phyloP scores from a whole-genome alignment of 345 rosid genomes.

The Brassica juncea region DNA sequence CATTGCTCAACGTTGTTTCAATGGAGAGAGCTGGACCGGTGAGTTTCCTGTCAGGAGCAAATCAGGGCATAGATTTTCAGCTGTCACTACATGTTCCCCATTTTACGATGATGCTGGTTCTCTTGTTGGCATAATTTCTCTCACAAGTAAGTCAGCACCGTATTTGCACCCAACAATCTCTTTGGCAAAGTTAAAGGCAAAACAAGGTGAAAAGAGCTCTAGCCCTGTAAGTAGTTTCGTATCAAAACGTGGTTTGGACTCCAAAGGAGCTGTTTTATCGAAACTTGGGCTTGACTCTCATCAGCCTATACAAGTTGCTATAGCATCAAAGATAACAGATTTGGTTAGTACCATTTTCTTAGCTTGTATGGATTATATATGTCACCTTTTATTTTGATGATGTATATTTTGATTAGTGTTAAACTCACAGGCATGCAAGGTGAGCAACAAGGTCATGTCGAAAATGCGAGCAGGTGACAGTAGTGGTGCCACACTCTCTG shows the following conservation, averaged over 20 bases:
- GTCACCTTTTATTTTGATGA: conserved; percentile 21
- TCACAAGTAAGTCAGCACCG: conserved; percentile 58
- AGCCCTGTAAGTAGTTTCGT: conserved; percentile 49
- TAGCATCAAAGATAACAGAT: conserved; percentile 85
- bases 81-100: conserved; percentile 70
- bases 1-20: conserved; percentile 51
- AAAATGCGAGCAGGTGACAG: conserved; percentile 63
- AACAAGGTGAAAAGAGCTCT: conserved; percentile 54
- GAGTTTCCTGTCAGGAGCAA: conserved; percentile 81
- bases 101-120: conserved; percentile 71
- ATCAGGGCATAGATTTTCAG: conserved; percentile 59
- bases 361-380: conserved; percentile 19
- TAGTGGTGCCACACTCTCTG: conserved; percentile 50
- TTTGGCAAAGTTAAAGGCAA: conserved; percentile 36
- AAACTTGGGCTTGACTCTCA: conserved; percentile 89
- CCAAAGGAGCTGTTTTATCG: conserved; percentile 44
- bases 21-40: conserved; percentile 90
- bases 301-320: conserved; percentile 83
- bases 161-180: conserved; percentile 50
- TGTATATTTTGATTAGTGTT: conserved; percentile 37
- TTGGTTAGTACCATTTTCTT: conserved; percentile 56
- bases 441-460: conserved; percentile 83
- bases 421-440: conserved; percentile 66
- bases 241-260: conserved; percentile 44
- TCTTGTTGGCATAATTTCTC: conserved; percentile 75